phyloP scores from a whole-genome alignment of 371 early-diverging fungal genomes.

The Capniomyces stellatus region DNA sequence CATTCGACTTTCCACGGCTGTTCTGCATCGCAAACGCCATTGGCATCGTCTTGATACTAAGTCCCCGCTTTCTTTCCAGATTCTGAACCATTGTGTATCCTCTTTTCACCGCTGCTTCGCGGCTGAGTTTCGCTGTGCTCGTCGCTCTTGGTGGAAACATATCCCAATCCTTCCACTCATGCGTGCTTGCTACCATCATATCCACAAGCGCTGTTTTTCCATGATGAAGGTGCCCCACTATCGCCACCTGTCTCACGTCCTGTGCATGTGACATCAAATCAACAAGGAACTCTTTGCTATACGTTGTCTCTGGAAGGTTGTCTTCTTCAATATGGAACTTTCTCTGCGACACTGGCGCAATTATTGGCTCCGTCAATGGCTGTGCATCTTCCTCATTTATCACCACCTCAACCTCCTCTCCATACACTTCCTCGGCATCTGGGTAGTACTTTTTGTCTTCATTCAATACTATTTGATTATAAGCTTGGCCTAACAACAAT shows the following conservation, averaged over 20 bases:
- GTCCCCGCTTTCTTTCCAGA: constrained; percentile 76
- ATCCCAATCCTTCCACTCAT: constrained; percentile 30
- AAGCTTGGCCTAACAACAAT: constrained; percentile 23
- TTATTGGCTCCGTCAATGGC: constrained; percentile 84
- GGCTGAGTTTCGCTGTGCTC: constrained; percentile 12
- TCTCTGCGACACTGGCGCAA: constrained; percentile 72
- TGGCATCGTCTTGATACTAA: constrained; percentile 86
- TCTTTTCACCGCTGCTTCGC: constrained; percentile 17
- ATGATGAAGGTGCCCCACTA: constrained; percentile 92
- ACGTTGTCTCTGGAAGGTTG: constrained; percentile 64
- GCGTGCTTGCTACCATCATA: constrained; percentile 77
- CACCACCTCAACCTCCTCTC: constrained; percentile 81
- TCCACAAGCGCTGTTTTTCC: constrained; percentile 92
- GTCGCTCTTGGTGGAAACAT: constrained; percentile 15
- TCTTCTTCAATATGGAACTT: constrained; percentile 72
- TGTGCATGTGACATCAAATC: constrained; percentile 69
- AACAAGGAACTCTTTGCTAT: constrained; percentile 77
- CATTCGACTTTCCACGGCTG: constrained; percentile 65
- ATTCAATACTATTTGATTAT: constrained; percentile 74
- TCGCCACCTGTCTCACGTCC: constrained; percentile 67
- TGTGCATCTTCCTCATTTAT: constrained; percentile 97
- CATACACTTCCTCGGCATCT: constrained; percentile 92
- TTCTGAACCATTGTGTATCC: constrained; percentile 71
- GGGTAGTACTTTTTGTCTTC: constrained; percentile 97
- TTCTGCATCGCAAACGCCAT: constrained; percentile 76